These are phyloP conservation scores for Penicillium canariense DNA, from an alignment of 495 filamentous ascomycete species.

Conservation along the genomic window DNA sequence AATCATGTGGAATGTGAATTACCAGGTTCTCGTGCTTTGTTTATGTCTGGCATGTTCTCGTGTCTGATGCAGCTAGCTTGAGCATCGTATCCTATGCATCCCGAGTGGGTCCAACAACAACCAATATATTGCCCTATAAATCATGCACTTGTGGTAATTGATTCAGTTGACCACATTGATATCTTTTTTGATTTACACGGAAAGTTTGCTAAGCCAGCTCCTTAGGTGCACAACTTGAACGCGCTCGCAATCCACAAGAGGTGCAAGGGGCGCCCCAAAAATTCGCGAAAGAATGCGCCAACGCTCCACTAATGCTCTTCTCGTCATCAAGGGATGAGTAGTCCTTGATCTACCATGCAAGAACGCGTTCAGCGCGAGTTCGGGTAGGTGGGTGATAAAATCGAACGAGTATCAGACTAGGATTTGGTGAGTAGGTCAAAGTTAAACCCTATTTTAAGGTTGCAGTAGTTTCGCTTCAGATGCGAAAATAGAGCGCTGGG, in stretches of 20 bases:
- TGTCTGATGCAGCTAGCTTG: not conserved
- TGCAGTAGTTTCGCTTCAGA: too few species aligned
- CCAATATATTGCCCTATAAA: not conserved
- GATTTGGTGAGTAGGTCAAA: too few species aligned
- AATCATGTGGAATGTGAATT: conserved; percentile 9
- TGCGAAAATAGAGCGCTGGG: too few species aligned
- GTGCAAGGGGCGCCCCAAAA: conserved; percentile 5
- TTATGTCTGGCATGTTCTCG: not conserved
- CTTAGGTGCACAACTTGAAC: not conserved
- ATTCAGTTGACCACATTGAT: not conserved
- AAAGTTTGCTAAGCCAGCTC: not conserved
- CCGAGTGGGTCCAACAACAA: not conserved
- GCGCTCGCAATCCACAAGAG: not conserved
- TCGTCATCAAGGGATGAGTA: not conserved
- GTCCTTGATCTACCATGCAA: not conserved
- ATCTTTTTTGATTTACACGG: not conserved
- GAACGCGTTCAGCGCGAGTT: not conserved
- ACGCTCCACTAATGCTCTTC: not conserved
- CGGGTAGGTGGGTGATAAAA: too few species aligned
- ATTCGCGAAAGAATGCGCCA: not conserved
- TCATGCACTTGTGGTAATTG: too few species aligned
- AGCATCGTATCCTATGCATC: not conserved
- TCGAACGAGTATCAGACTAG: too few species aligned
- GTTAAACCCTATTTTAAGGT: too few species aligned
- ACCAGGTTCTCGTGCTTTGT: not conserved